phyloP scores from a whole-genome alignment of 768 basidiomycete species.

The Chalciporus sphaerocephalus region DNA sequence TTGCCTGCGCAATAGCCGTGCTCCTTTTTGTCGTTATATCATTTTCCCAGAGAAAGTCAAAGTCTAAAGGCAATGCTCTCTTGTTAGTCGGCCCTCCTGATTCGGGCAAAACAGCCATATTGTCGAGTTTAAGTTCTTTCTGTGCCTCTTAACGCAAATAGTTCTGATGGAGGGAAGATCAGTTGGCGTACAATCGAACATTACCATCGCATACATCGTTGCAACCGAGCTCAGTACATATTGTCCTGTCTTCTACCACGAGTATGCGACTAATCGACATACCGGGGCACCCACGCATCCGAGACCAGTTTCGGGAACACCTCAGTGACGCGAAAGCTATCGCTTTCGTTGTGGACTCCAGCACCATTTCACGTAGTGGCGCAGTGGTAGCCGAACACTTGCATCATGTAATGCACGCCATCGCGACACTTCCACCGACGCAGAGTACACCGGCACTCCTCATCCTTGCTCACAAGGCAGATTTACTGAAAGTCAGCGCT shows the following conservation, averaged over 20 bases:
- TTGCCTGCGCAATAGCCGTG: constrained; percentile 43
- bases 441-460: constrained; percentile 54
- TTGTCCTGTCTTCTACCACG: constrained; percentile 42
- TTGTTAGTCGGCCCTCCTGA: constrained; percentile 73
- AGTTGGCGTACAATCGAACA: constrained; percentile 65
- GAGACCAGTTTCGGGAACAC: constrained; percentile 68
- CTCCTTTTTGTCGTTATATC: constrained; percentile 41
- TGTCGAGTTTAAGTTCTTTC: constrained; percentile 54
- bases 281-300: constrained; percentile 80
- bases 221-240: constrained; percentile 59
- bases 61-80: constrained; percentile 53
- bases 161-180: constrained; percentile 11
- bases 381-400: constrained; percentile 75
- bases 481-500: constrained; percentile 52
- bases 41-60: constrained; percentile 40
- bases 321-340: constrained; percentile 59
- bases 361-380: constrained; percentile 72
- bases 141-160: background rate
- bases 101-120: constrained; percentile 76
- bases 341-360: constrained; percentile 77
- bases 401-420: constrained; percentile 63
- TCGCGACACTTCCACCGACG: constrained; percentile 72
- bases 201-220: constrained; percentile 73
- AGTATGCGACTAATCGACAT: constrained; percentile 61
- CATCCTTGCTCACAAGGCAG: constrained; percentile 74